A percentile compares a stretch with the other conserved stretches of the same genome.
These are phyloP conservation scores for Colletotrichum falcatum DNA, from an alignment of 2,329 filamentous ascomycete species.

Conservation along the genomic window DNA sequence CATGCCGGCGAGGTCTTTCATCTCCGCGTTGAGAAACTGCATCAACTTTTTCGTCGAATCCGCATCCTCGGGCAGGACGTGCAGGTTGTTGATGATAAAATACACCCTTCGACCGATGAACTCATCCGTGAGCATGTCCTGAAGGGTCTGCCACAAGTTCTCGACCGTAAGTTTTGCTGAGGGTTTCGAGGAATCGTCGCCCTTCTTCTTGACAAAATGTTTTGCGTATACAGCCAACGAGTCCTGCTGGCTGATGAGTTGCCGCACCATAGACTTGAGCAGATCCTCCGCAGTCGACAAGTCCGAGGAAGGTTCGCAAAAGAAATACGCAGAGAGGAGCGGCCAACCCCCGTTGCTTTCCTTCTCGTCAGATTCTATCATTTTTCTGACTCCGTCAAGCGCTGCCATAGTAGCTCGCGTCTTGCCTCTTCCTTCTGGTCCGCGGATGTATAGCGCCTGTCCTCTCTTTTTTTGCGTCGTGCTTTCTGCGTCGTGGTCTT, in stretches of 20 bases:
- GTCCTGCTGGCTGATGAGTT: conserved; percentile 52
- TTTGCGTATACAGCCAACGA: conserved; percentile 52
- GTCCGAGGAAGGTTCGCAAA: conserved; percentile 54
- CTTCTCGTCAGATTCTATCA: conserved; percentile 42
- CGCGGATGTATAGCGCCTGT: conserved; percentile 55
- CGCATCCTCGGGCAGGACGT: conserved; percentile 51
- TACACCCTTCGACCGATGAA: conserved; percentile 53
- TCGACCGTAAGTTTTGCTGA: conserved; percentile 51
- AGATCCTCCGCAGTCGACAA: conserved; percentile 55
- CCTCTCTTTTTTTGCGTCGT: conserved; percentile 33
- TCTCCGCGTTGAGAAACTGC: conserved; percentile 48
- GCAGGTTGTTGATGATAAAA: conserved; percentile 56
- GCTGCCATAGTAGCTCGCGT: conserved; percentile 55
- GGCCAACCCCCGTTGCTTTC: conserved; percentile 45
- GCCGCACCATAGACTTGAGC: conserved; percentile 54
- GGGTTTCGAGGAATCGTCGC: conserved; percentile 46
- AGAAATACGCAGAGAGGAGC: conserved; percentile 55
- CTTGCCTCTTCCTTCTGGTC: conserved; percentile 57
- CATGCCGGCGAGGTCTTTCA: conserved; percentile 43
- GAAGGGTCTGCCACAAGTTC: conserved; percentile 56
- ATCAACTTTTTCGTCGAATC: conserved; percentile 51
- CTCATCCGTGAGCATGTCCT: conserved; percentile 56
- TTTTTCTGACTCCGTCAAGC: conserved; percentile 51
- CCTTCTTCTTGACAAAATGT: conserved; percentile 50
- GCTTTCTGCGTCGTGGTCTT: conserved; percentile 29